Evolutionary conservation across 73 alveolate genomes (phyloP).

Genomic region (Diophrys appendiculata): DNA sequence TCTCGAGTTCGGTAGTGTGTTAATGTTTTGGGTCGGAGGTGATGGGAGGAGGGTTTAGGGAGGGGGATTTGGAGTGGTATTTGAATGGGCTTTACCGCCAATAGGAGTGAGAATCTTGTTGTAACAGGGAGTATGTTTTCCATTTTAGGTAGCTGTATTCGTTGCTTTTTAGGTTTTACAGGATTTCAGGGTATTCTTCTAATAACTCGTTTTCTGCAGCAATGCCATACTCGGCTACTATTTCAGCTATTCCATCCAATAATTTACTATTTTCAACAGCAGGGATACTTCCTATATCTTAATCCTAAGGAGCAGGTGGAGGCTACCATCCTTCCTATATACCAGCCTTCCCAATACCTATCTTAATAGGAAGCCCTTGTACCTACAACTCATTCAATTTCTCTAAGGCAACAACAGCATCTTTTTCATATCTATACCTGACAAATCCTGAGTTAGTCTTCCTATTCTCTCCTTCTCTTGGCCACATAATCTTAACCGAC

Average conservation of each 20-base stretch:
- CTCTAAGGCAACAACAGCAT: neutral
- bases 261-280: too few species aligned
- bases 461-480: neutral
- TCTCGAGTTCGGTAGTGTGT: too few species aligned
- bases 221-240: neutral
- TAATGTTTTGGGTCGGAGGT: too few species aligned
- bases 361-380: neutral
- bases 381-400: neutral
- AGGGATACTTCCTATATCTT: neutral
- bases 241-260: neutral
- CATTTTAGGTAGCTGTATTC: neutral
- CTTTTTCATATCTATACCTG: too few species aligned
- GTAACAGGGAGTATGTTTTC: neutral
- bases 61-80: too few species aligned
- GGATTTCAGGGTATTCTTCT: neutral
- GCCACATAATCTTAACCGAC: neutral
- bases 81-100: too few species aligned
- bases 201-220: neutral
- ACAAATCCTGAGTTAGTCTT: neutral
- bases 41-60: too few species aligned
- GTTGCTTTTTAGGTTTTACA: neutral
- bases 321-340: neutral
- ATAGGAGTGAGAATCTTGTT: too few species aligned
- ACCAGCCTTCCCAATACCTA: neutral
- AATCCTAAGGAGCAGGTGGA: neutral